Conservation (phyloP, 2,329 filamentous ascomycete genomes). For the Hymenoscyphus salicellus region DNA sequence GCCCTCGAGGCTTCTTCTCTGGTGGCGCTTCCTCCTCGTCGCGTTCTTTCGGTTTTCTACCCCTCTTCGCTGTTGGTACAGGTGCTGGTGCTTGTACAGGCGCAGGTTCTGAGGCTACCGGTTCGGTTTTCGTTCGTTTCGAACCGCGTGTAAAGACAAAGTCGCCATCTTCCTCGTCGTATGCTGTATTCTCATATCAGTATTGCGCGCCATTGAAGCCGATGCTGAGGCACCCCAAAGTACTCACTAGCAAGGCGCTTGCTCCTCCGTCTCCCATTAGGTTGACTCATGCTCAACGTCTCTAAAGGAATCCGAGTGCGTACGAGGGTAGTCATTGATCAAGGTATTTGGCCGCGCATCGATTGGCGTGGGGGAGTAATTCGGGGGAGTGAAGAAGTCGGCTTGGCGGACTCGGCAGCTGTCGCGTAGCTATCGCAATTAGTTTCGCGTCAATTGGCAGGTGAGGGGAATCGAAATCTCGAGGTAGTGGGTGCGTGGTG, state of each 20-base stretch:
- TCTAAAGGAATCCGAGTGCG: slow-evolving; percentile 62
- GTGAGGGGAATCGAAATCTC: slow-evolving; percentile 1
- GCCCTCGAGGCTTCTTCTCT: slow-evolving; percentile 41
- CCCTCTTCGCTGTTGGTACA: slow-evolving; percentile 35
- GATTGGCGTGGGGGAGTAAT: slow-evolving; percentile 20
- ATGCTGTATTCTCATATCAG: slow-evolving; percentile 39
- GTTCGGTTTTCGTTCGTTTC: slow-evolving; percentile 61
- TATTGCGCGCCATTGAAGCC: slow-evolving; percentile 8
- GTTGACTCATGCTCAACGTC: slow-evolving; percentile 64
- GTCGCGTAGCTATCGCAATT: slow-evolving; percentile 18
- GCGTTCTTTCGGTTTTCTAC: slow-evolving; percentile 39
- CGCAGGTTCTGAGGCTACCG: slow-evolving; percentile 43
- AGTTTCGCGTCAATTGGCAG: slow-evolving; percentile 30
- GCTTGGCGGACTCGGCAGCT: slow-evolving; percentile 11
- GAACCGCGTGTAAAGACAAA: slow-evolving; percentile 70
- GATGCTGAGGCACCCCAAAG: slow-evolving; percentile 10
- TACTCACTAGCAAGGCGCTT: slow-evolving; percentile 61
- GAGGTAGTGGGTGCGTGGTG: neutral
- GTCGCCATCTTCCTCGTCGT: slow-evolving; percentile 74
- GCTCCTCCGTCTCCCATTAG: slow-evolving; percentile 58
- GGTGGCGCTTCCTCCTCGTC: slow-evolving; percentile 33
- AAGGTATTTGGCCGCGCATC: slow-evolving; percentile 30
- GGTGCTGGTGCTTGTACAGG: slow-evolving; percentile 39
- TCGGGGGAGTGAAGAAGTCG: slow-evolving; percentile 8
- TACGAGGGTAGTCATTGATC: slow-evolving; percentile 69